Evolutionary conservation across 176 grass and related monocot genomes (phyloP).

Genomic region (Avena insularis): DNA sequence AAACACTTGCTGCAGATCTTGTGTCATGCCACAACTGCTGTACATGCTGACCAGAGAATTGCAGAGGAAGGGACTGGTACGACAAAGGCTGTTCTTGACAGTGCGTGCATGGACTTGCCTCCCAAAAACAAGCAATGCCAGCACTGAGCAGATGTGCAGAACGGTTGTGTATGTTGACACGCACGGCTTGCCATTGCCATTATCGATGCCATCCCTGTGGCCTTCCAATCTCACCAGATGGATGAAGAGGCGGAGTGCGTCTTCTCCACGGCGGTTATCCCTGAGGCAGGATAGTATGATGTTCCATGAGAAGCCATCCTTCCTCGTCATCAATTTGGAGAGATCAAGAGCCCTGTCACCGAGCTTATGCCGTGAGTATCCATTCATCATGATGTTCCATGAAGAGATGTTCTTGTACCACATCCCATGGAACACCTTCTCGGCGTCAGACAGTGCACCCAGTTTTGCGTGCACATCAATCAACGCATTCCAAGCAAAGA

Average conservation of each 20-base stretch:
- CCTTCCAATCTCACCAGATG: constrained; percentile 20
- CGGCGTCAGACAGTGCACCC: constrained; percentile 44
- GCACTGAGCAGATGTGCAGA: constrained; percentile 49
- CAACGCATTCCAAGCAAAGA: constrained; percentile 64
- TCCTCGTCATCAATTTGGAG: constrained; percentile 50
- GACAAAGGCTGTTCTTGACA: constrained; percentile 42
- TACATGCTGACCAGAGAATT: constrained; percentile 73
- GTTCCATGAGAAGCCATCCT: constrained; percentile 63
- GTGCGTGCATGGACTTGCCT: constrained; percentile 50
- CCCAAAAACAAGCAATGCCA: constrained; percentile 44
- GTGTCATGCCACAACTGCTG: constrained; percentile 40
- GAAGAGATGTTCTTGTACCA: constrained; percentile 53
- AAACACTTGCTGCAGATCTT: constrained; percentile 50
- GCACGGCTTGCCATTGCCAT: constrained; percentile 20
- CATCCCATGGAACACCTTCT: constrained; percentile 52
- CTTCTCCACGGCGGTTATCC: constrained; percentile 40
- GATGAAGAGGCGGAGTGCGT: constrained; percentile 44
- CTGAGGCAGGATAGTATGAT: constrained; percentile 54
- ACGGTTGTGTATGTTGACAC: constrained; percentile 47
- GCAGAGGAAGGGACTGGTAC: constrained; percentile 42
- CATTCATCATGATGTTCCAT: constrained; percentile 67
- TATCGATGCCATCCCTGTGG: neutral
- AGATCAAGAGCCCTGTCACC: constrained; percentile 48
- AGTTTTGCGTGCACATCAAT: constrained; percentile 55
- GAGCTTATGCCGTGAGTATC: constrained; percentile 48